These are phyloP conservation scores for Haplosporangium sp. DNA, from an alignment of 371 early-diverging fungal species.

Conservation along the genomic window DNA sequence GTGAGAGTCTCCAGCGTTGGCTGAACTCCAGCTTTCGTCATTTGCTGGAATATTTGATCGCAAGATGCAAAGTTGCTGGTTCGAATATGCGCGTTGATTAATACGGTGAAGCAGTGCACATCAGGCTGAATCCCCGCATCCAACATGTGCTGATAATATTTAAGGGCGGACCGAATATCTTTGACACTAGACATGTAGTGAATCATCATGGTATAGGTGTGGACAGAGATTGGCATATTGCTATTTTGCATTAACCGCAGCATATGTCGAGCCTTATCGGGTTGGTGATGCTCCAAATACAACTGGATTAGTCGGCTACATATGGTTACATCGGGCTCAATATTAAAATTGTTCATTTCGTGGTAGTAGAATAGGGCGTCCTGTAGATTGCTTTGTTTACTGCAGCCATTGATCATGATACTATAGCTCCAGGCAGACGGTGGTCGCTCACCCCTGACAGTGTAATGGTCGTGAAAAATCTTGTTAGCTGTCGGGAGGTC, in stretches of 20 bases:
- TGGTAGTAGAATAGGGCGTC: slow-evolving; percentile 43
- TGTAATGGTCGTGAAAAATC: slow-evolving; percentile 48
- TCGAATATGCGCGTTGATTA: slow-evolving; percentile 60
- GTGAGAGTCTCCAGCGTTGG: slow-evolving; percentile 32
- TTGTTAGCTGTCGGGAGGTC: slow-evolving; percentile 29
- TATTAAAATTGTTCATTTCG: slow-evolving; percentile 35
- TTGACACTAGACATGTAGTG: slow-evolving; percentile 25
- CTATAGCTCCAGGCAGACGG: slow-evolving; percentile 33
- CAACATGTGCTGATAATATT: slow-evolving; percentile 61
- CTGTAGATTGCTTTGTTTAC: slow-evolving; percentile 20
- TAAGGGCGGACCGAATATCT: slow-evolving; percentile 27
- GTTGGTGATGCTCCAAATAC: slow-evolving; percentile 38
- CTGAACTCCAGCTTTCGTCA: slow-evolving; percentile 28
- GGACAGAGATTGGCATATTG: slow-evolving; percentile 31
- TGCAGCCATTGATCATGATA: slow-evolving; percentile 46
- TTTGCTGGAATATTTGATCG: slow-evolving; percentile 24
- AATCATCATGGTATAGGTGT: slow-evolving; percentile 51
- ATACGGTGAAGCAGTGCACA: slow-evolving; percentile 61
- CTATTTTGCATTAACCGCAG: slow-evolving; percentile 31
- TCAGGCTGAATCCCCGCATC: slow-evolving; percentile 59
- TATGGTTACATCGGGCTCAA: slow-evolving; percentile 27
- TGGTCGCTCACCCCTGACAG: slow-evolving; percentile 23
- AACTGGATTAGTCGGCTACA: slow-evolving; percentile 51
- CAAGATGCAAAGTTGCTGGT: slow-evolving; percentile 33
- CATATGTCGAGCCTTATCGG: slow-evolving; percentile 37